These are phyloP conservation scores for Scutellaria galericulata DNA, from an alignment of 257 asterid genomes.

Conservation along the genomic window DNA sequence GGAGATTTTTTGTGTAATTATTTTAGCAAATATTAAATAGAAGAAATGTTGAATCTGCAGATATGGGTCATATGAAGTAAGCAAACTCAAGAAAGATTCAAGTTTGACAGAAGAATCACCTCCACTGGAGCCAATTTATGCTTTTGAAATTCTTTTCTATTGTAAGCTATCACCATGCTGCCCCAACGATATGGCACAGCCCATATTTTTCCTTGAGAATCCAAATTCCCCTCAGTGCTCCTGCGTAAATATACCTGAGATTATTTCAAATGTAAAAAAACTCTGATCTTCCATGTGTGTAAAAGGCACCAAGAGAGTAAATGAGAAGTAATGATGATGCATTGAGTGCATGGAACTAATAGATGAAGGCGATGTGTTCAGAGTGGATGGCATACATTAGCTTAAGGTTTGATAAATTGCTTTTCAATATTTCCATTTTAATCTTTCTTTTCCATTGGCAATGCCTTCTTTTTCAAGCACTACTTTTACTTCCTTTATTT, in stretches of 20 bases:
- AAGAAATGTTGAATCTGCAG: conserved; percentile 25
- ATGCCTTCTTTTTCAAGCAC: not conserved
- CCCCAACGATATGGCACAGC: conserved; percentile 98
- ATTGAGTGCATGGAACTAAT: conserved; percentile 10
- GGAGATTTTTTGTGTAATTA: not conserved
- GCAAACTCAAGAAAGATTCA: conserved; percentile 13
- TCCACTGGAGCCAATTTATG: conserved; percentile 71
- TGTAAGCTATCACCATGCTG: conserved; percentile 90
- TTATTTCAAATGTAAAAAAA: conserved; percentile 55
- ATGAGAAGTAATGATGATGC: not conserved
- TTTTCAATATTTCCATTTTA: not conserved
- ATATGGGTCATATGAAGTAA: conserved; percentile 23
- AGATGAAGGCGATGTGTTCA: conserved; percentile 7
- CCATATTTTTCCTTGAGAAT: conserved; percentile 77
- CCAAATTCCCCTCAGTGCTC: conserved; percentile 77
- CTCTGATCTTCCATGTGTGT: conserved; percentile 38
- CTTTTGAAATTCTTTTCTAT: conserved; percentile 70
- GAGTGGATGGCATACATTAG: not conserved
- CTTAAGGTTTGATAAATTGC: conserved; percentile 1
- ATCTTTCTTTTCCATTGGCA: not conserved
- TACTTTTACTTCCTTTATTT: conserved; percentile 11
- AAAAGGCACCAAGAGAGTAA: conserved; percentile 33
- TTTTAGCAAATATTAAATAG: conserved; percentile 6
- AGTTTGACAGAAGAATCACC: conserved; percentile 48
- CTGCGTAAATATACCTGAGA: conserved; percentile 99